A percentile compares a stretch with the other conserved stretches of the same genome.
These are phyloP conservation scores for Camellia granthamiana DNA, from an alignment of 148 eudicot species.

Conservation along the genomic window DNA sequence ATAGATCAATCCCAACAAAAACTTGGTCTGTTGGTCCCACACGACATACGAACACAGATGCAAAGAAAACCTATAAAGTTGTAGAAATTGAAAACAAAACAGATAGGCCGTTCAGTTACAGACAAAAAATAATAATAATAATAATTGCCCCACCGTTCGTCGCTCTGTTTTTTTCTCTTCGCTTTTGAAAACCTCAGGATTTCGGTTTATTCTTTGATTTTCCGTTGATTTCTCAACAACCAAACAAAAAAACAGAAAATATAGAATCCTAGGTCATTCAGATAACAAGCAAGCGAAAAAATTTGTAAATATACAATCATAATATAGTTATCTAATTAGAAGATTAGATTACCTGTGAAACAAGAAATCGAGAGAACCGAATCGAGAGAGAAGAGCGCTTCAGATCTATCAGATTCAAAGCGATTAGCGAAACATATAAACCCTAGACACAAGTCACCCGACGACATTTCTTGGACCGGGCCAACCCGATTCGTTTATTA, in stretches of 20 bases:
- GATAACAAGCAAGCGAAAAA: background rate
- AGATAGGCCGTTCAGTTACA: background rate
- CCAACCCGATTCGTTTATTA: background rate
- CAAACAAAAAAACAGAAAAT: background rate
- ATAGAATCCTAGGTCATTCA: background rate
- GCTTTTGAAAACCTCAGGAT: background rate
- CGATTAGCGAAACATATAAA: background rate
- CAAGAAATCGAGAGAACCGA: background rate
- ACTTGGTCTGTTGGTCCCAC: background rate
- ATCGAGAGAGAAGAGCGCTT: background rate
- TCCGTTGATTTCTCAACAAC: slow-evolving; percentile 7
- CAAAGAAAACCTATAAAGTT: background rate
- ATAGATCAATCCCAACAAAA: background rate
- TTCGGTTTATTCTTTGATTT: background rate
- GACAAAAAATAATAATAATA: background rate
- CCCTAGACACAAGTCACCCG: background rate
- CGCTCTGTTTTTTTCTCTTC: too few species aligned
- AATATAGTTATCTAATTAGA: background rate
- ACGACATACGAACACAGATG: background rate
- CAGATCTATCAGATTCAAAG: too few species aligned
- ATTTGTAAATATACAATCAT: background rate
- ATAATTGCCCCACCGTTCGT: too few species aligned
- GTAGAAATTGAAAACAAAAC: background rate
- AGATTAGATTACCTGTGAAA: background rate
- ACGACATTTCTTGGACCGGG: background rate